Evolutionary conservation across 192 early-diverging fungal genomes (phyloP), one percentile per base, ranked within the genome.

Genomic region (Chytriomyces hyalinus): DNA sequence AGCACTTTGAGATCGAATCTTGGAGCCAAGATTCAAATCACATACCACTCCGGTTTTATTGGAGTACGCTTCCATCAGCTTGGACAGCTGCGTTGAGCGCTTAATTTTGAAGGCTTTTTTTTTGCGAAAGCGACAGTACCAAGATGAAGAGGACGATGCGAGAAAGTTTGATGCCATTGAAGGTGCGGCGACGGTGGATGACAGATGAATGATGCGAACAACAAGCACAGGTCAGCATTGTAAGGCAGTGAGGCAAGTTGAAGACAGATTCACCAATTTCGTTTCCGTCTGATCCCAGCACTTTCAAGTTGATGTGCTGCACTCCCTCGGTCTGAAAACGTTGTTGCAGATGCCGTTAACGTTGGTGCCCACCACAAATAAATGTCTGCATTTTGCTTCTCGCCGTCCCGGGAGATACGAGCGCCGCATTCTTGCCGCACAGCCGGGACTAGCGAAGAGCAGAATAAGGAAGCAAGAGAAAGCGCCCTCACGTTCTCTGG

Each of bases 21-120:
- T 26, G 11, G 22, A 36, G 15, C 72, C 6, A 20, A 4, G 7
- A 53, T 53, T 44, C 49, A 70, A 53, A 22, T 9, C 1, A 77
- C 82, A 20, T 50, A 87, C 86, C 82, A 87, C 78, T 47, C 95
- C 95, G 64, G 94, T 92, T 60, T 96, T 92, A 10, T 90, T 86
- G 75, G 94, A 92, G 76, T 96, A 98, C 8, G 97, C 95, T 65
- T 96, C 93, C 94, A 98, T 96, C 65, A 98, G 83, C 76, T 97
- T 96, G 65, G 91, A 90, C 26, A 98, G 88, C 71, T 91, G 94
- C 43, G 97, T 97, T 9, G 90, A 86, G 47, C 92, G 90, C 84
- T 97, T 98, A 84, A 98, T 98, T 86, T 97, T 98, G 87, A 98
- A 98, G 90, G 95, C 94, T 94, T 36, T 60, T 60, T 60, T 60